Evolutionary conservation across 2,329 filamentous ascomycete species (phyloP).

Genomic region (Xylariaceae sp.): DNA sequence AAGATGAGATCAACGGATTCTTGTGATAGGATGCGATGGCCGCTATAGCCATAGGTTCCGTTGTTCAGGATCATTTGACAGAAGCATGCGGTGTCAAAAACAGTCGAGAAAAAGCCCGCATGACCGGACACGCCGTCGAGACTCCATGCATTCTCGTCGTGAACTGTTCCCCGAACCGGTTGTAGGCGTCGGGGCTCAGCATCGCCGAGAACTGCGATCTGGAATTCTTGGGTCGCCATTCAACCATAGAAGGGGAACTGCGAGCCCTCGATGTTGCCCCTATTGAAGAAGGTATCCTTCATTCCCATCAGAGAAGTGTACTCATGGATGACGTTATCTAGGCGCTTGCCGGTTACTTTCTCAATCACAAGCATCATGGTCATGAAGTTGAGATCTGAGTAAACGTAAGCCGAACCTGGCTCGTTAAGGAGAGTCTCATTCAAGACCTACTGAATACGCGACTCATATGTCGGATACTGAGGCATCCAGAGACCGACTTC

Average conservation of each 20-base stretch:
- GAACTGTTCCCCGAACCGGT: slow-evolving; percentile 12
- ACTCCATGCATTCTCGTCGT: slow-evolving; percentile 15
- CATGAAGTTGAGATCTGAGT: slow-evolving; percentile 15
- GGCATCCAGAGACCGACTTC: slow-evolving; percentile 11
- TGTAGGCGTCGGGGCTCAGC: slow-evolving; percentile 5
- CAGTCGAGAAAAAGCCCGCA: slow-evolving; percentile 15
- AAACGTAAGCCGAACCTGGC: slow-evolving; percentile 9
- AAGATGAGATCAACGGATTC: slow-evolving; percentile 12
- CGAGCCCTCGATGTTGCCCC: slow-evolving; percentile 9
- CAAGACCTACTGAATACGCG: slow-evolving; percentile 6
- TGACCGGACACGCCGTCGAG: slow-evolving; percentile 14
- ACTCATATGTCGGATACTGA: slow-evolving; percentile 13
- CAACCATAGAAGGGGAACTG: slow-evolving; percentile 4
- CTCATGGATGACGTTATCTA: slow-evolving; percentile 10
- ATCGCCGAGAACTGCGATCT: slow-evolving; percentile 4
- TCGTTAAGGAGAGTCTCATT: slow-evolving; percentile 9
- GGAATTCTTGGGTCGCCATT: slow-evolving; percentile 11
- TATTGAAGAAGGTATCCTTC: slow-evolving; percentile 14
- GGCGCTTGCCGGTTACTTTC: slow-evolving; percentile 4
- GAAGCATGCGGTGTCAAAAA: slow-evolving; percentile 10
- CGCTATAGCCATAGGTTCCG: slow-evolving; percentile 12
- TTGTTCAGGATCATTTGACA: slow-evolving; percentile 17
- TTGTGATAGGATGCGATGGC: slow-evolving; percentile 7
- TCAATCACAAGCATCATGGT: slow-evolving; percentile 14
- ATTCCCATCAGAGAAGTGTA: slow-evolving; percentile 14